Percentiles rank a stretch among this genome's conserved stretches.
These are phyloP conservation scores for Candida vaughaniae DNA, from an alignment of 805 yeast species.

Conservation along the genomic window DNA sequence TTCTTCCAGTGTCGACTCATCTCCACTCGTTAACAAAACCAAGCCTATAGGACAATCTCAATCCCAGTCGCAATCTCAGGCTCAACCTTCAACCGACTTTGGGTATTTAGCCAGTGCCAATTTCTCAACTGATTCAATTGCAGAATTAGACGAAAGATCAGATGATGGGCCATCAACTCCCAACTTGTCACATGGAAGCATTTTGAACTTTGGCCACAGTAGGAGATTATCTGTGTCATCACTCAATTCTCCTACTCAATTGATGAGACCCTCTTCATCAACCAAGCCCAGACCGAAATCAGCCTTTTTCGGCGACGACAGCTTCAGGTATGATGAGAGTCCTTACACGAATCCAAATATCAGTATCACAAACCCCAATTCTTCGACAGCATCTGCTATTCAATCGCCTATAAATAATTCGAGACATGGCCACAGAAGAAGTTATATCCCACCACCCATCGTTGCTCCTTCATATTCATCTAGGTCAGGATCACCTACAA, in stretches of 20 bases:
- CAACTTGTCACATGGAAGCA: neutral
- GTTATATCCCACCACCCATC: constrained; percentile 16
- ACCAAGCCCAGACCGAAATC: constrained; percentile 35
- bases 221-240: constrained; percentile 23
- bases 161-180: constrained; percentile 1
- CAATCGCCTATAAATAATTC: constrained; percentile 3
- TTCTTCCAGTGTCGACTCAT: constrained; percentile 9
- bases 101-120: constrained; percentile 36
- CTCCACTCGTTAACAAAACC: constrained; percentile 7
- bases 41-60: neutral
- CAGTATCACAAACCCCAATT: too few relatives aligned
- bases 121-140: constrained; percentile 30
- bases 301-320: constrained; percentile 31
- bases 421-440: constrained; percentile 6
- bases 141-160: constrained; percentile 15
- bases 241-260: constrained; percentile 15
- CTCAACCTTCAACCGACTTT: constrained; percentile 9
- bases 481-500: constrained; percentile 27
- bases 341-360: constrained; percentile 1
- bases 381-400: neutral
- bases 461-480: constrained; percentile 16
- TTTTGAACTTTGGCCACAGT: constrained; percentile 4
- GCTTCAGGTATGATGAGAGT: constrained; percentile 6
- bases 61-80: neutral
- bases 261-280: constrained; percentile 11